These are phyloP conservation scores for Entoloma clypeatum DNA, from an alignment of 1,284 basidiomycete species.

Conservation along the genomic window DNA sequence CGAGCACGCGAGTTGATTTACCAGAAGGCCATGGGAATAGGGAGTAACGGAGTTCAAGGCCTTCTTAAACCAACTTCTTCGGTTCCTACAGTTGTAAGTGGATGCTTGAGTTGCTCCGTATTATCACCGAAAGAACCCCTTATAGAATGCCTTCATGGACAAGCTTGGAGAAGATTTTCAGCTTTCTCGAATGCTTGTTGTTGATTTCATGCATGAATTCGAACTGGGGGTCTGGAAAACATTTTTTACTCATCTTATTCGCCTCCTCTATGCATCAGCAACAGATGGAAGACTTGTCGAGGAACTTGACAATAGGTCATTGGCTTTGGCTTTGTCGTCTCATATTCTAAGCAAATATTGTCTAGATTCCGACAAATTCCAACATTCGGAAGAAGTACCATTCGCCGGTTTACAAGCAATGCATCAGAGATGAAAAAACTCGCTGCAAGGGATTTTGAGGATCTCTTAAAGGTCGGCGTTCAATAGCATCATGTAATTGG, in stretches of 20 bases:
- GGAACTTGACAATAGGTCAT: slow-evolving; percentile 24
- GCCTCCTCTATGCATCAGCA: slow-evolving; percentile 14
- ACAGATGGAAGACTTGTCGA: slow-evolving; percentile 13
- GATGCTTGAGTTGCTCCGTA: too few relatives aligned
- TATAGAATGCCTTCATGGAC: slow-evolving; percentile 12
- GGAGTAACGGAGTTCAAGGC: slow-evolving; percentile 8
- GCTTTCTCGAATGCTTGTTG: slow-evolving; percentile 16
- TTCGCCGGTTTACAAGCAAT: slow-evolving; percentile 25
- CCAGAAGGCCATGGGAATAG: not conserved
- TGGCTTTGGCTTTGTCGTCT: not conserved
- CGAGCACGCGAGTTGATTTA: slow-evolving; percentile 3
- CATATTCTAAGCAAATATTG: not conserved
- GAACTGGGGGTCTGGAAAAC: slow-evolving; percentile 28
- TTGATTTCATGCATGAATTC: slow-evolving; percentile 27
- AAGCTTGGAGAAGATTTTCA: slow-evolving; percentile 9
- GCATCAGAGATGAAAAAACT: slow-evolving; percentile 28
- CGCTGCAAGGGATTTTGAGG: slow-evolving; percentile 31
- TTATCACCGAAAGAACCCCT: too few relatives aligned
- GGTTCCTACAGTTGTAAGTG: slow-evolving; percentile 17
- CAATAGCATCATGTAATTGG: too few relatives aligned
- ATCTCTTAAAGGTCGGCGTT: too few relatives aligned
- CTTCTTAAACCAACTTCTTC: slow-evolving; percentile 14
- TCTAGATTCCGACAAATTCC: slow-evolving; percentile 19
- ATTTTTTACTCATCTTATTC: slow-evolving; percentile 23
- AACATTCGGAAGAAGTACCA: slow-evolving; percentile 26